Percentiles rank a stretch among this genome's conserved stretches.
Evolutionary conservation across 2,329 filamentous ascomycete species (phyloP).

Genomic region (Fulvia fulva): DNA sequence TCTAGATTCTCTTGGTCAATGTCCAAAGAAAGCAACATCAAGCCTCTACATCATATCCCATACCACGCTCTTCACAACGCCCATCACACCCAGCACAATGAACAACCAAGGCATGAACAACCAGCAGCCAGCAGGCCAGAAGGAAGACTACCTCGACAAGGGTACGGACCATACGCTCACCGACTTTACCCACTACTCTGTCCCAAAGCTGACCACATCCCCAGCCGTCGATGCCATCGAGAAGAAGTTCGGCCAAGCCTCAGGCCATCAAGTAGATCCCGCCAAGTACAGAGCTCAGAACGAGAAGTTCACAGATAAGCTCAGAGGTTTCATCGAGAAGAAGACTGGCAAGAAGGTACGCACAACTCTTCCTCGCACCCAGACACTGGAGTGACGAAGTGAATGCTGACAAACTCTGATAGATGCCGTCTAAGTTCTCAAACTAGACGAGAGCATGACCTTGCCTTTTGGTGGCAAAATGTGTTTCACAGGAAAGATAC

Average conservation of each 20-base stretch:
- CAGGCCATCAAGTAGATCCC: slow-evolving; percentile 25
- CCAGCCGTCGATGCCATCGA: slow-evolving; percentile 22
- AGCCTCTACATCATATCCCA: not conserved
- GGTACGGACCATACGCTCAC: slow-evolving; percentile 1
- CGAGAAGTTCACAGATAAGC: slow-evolving; percentile 29
- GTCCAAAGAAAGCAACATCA: not conserved
- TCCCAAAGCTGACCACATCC: not conserved
- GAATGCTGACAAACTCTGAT: not conserved
- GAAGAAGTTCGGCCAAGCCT: slow-evolving; percentile 19
- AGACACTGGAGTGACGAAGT: not conserved
- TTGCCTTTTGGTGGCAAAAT: not conserved
- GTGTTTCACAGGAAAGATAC: not conserved
- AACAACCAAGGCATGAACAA: not conserved
- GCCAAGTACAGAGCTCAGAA: slow-evolving; percentile 23
- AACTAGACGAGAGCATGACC: not conserved
- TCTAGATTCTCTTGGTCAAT: not conserved
- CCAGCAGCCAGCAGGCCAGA: slow-evolving; percentile 7
- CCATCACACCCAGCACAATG: not conserved
- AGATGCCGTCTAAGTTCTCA: not conserved
- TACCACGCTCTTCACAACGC: not conserved
- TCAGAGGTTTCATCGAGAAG: slow-evolving; percentile 3
- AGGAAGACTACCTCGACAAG: slow-evolving; percentile 31
- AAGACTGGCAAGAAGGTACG: slow-evolving; percentile 8
- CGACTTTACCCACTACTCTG: not conserved
- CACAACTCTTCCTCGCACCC: no score